Conservation (phyloP, 306 rosid genomes). For the Cyamopsis tetragonoloba region DNA sequence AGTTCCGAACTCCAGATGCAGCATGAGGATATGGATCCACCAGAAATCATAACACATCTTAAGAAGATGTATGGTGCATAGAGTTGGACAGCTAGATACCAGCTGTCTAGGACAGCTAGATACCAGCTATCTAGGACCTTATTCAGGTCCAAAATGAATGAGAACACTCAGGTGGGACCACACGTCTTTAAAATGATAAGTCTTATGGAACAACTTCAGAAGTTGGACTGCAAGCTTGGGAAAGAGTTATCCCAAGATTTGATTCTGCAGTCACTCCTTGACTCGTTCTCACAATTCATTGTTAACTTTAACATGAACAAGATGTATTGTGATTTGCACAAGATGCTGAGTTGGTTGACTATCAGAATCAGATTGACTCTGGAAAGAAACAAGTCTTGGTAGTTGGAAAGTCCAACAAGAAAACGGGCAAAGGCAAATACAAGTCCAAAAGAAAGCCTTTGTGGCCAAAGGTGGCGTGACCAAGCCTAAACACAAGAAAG, state of each 20-base stretch:
- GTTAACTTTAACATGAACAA: slow-evolving; percentile 5
- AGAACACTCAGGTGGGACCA: not conserved
- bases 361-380: not conserved
- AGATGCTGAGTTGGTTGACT: not conserved
- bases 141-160: not conserved
- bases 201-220: not conserved
- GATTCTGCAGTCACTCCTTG: too few relatives aligned
- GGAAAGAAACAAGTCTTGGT: not conserved
- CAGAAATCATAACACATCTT: too few relatives aligned
- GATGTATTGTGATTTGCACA: not conserved
- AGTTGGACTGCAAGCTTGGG: not conserved
- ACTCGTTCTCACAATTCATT: not conserved
- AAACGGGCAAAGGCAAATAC: not conserved
- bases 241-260: not conserved
- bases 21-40: too few relatives aligned
- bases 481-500: not conserved
- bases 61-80: not conserved
- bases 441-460: not conserved
- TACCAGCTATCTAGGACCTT: not conserved
- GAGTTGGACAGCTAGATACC: not conserved
- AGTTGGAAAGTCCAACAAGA: not conserved
- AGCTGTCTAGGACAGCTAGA: too few relatives aligned
- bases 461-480: not conserved
- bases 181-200: not conserved
- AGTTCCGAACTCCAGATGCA: too few relatives aligned